Evolutionary conservation across 352 stramenopile genomes (phyloP).

Genomic region (Phytophthora podocarpi): DNA sequence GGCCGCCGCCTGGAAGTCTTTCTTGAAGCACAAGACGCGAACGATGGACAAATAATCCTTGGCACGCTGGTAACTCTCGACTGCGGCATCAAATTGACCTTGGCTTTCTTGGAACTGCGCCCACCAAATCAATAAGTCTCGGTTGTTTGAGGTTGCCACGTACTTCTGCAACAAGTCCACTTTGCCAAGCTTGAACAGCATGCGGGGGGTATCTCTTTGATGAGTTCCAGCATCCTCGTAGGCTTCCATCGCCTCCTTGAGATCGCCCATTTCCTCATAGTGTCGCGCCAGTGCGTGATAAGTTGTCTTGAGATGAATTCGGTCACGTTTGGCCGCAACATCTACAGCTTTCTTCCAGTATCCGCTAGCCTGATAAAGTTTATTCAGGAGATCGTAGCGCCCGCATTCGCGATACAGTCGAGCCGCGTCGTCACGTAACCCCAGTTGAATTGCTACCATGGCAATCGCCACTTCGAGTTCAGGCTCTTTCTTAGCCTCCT

Average conservation of each 20-base stretch:
- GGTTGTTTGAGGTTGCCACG: conserved; percentile 86
- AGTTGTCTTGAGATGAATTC: conserved; percentile 93
- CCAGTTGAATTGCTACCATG: conserved; percentile 93
- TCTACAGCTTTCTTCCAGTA: conserved; percentile 93
- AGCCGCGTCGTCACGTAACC: conserved; percentile 90
- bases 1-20: conserved; percentile 84
- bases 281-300: conserved; percentile 90
- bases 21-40: conserved; percentile 90
- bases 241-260: conserved; percentile 91
- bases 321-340: conserved; percentile 87
- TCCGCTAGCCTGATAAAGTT: conserved; percentile 90
- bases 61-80: conserved; percentile 88
- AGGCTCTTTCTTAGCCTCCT: conserved; percentile 67
- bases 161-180: conserved; percentile 93
- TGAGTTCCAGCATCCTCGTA: conserved; percentile 92
- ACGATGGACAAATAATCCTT: conserved; percentile 92
- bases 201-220: conserved; percentile 92
- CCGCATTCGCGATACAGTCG: conserved; percentile 91
- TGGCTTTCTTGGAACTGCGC: conserved; percentile 93
- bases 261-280: conserved; percentile 87
- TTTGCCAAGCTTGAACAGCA: conserved; percentile 91
- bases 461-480: conserved; percentile 87
- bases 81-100: conserved; percentile 86
- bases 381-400: conserved; percentile 93
- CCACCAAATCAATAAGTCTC: conserved; percentile 92